These are phyloP conservation scores for Acephala macrosclerotiorum DNA, from an alignment of 2,329 filamentous ascomycete genomes.

Conservation along the genomic window DNA sequence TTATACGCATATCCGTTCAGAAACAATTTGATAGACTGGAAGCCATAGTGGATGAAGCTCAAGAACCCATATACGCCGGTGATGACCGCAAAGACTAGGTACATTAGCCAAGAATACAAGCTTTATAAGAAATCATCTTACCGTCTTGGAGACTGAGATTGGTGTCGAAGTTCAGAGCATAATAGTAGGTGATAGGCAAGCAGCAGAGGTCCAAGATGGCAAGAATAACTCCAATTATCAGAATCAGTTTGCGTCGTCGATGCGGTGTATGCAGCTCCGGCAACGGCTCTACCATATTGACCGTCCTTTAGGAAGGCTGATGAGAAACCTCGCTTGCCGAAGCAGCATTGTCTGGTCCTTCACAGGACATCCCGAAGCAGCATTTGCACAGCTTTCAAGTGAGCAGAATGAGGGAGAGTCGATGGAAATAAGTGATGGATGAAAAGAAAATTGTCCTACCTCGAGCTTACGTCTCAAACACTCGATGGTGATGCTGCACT, in stretches of 20 bases:
- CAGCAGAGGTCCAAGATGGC: conserved; percentile 36
- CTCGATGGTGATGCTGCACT: background rate
- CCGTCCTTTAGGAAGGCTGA: background rate
- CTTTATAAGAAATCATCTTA: conserved; percentile 16
- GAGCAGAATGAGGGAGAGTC: background rate
- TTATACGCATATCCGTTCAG: conserved; percentile 27
- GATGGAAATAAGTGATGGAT: background rate
- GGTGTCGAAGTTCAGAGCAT: conserved; percentile 39
- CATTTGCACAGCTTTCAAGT: too few relatives aligned
- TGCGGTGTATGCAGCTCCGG: conserved; percentile 38
- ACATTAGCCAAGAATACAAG: background rate
- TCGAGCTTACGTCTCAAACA: background rate
- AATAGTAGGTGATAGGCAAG: conserved; percentile 39
- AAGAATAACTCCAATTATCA: conserved; percentile 30
- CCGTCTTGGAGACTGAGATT: conserved; percentile 36
- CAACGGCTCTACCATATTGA: conserved; percentile 27
- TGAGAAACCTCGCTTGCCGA: background rate
- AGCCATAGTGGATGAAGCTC: conserved; percentile 39
- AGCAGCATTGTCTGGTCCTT: background rate
- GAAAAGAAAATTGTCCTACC: background rate
- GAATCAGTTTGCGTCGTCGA: conserved; percentile 29
- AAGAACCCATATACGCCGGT: conserved; percentile 39
- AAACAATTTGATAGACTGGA: conserved; percentile 38
- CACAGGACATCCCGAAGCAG: background rate
- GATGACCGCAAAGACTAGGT: conserved; percentile 38